Conservation (phyloP, 2,329 filamentous ascomycete genomes). For the Alternaria metachromatica region DNA sequence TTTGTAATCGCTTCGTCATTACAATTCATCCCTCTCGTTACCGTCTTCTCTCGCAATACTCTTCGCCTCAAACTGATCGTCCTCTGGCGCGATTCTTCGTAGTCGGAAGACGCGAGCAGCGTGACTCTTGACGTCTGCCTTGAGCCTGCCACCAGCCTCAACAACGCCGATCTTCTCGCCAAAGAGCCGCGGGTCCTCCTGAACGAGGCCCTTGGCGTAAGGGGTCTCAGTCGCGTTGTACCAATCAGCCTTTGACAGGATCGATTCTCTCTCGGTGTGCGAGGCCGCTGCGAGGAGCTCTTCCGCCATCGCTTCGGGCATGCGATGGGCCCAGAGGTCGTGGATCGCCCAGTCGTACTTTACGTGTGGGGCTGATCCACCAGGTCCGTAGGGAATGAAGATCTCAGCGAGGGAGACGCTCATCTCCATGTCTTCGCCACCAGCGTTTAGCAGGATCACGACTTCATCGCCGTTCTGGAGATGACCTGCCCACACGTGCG, state of each 20-base stretch:
- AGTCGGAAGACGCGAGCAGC: slow-evolving; percentile 28
- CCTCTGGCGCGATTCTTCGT: slow-evolving; percentile 25
- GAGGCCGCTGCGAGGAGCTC: slow-evolving; percentile 18
- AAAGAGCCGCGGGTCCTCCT: slow-evolving; percentile 28
- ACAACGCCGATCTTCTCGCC: slow-evolving; percentile 33
- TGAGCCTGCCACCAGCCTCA: slow-evolving; percentile 24
- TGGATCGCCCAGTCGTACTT: slow-evolving; percentile 33
- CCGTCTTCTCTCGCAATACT: slow-evolving; percentile 23
- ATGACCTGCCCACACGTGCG: slow-evolving; percentile 32
- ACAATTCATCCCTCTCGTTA: slow-evolving; percentile 25
- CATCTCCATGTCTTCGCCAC: slow-evolving; percentile 27
- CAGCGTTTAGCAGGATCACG: slow-evolving; percentile 31
- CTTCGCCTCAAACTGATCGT: slow-evolving; percentile 30
- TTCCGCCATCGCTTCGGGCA: slow-evolving; percentile 22
- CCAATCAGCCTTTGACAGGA: slow-evolving; percentile 28
- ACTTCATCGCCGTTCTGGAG: slow-evolving; percentile 30
- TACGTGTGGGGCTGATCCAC: slow-evolving; percentile 30
- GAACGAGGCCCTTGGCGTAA: slow-evolving; percentile 25
- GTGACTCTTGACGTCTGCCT: slow-evolving; percentile 27
- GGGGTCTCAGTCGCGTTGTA: slow-evolving; percentile 31
- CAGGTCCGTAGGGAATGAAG: slow-evolving; percentile 31
- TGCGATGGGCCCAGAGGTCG: slow-evolving; percentile 34
- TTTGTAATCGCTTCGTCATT: neutral
- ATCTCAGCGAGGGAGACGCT: slow-evolving; percentile 30
- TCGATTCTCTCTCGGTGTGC: slow-evolving; percentile 10